Base-by-base conservation (phyloP, 2,329 filamentous ascomycete species). In the Apiospora koreana region DNA sequence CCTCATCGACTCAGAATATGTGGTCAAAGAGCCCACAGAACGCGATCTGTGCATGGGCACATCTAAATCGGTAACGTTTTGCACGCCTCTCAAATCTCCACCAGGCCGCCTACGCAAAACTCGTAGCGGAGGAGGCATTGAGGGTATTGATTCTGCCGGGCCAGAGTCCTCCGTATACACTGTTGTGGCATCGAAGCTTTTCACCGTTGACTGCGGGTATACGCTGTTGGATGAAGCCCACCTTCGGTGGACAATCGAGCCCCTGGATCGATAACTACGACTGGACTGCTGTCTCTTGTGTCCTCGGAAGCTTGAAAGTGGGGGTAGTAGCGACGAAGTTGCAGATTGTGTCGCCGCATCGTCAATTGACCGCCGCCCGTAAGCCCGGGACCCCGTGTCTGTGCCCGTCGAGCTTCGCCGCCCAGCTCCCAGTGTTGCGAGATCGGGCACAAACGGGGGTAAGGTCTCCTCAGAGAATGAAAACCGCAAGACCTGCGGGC, bases 51-150 rank as follows among this genome's bases (percentile, higher is more conserved):
- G 84, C 50, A 89, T 75, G 1, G 82, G 80, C 18, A 81, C 77
- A 64, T 91, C 87, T 3, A 91, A 79, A 42, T 93, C 91, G 50
- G 87, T 87, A 41, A 91, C 88, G 71, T 91, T 91, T 23, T 86
- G 87, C 46, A 88, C 91, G 21, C 90, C 91, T 72, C 91, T 88
- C 65, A 96, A 81, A 78, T 95, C 90, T 43, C 93, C 93, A 65
- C 93, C 93, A 8, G 93, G 93, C 18, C 91, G 87, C 77, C 93
- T 86, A 71, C 93, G 87, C 72, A 96, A 85, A 54, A 91, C 85
- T 62, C 91, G 88, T 8, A 88, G 81, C n/a, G 89, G 89, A 25
- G 82, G 81, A 1, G 87, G 85, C 65, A 85, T 79, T 7, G 54
- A 62, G 21, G 54, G 54, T n/a, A 62, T 8, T 9, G 54, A 62